phyloP scores from a whole-genome alignment of 352 stramenopile species.

The Phytopythium litorale region DNA sequence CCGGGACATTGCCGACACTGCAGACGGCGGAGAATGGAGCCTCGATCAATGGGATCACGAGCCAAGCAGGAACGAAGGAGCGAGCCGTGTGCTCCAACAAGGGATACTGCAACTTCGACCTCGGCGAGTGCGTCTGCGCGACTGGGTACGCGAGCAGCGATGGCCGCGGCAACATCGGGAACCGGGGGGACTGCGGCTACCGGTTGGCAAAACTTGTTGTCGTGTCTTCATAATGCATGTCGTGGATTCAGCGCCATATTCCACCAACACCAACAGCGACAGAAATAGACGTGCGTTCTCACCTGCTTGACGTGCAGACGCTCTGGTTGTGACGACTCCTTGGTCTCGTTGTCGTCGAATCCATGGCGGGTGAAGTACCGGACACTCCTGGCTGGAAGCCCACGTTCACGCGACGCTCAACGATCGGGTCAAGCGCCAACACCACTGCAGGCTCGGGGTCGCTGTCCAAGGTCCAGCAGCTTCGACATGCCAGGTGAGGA shows the following conservation, averaged over 20 bases:
- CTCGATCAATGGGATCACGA: constrained; percentile 28
- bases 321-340: neutral
- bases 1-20: constrained; percentile 14
- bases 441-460: neutral
- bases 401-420: neutral
- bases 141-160: constrained; percentile 58
- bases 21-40: constrained; percentile 35
- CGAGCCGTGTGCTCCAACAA: constrained; percentile 84
- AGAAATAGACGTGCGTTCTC: constrained; percentile 1
- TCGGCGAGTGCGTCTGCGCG: constrained; percentile 44
- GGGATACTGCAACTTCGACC: constrained; percentile 74
- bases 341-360: neutral
- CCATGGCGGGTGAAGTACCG: neutral
- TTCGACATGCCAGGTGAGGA: constrained; percentile 19
- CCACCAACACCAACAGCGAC: neutral
- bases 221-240: neutral
- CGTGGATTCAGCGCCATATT: neutral
- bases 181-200: constrained; percentile 61
- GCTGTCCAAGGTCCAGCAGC: constrained; percentile 16
- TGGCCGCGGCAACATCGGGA: constrained; percentile 49
- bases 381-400: neutral
- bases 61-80: constrained; percentile 86
- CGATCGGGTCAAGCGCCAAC: neutral
- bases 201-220: constrained; percentile 7
- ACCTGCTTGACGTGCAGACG: neutral